These are phyloP conservation scores for Monilinia fructigena DNA, from an alignment of 2,329 filamentous ascomycete genomes.

Conservation along the genomic window DNA sequence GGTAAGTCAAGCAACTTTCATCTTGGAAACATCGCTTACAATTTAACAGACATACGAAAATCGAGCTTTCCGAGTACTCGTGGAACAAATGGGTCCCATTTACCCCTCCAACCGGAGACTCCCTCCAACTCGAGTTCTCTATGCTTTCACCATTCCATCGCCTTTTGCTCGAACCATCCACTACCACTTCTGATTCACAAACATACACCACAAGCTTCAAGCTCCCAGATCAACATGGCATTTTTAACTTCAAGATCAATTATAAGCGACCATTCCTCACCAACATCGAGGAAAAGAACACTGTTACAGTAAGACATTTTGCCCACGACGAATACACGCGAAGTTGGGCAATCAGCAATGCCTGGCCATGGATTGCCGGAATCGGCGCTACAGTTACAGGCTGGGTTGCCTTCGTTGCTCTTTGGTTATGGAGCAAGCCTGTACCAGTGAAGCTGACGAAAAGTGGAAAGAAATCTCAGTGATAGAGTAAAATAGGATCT, in stretches of 20 bases:
- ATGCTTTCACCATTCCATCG: conserved; percentile 99
- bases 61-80: conserved; percentile 83
- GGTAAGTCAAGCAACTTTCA: conserved; percentile 56
- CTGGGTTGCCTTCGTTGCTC: conserved; percentile 77
- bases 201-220: conserved; percentile 75
- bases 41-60: conserved; percentile 42
- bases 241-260: conserved; percentile 97
- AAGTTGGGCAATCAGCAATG: conserved; percentile 83
- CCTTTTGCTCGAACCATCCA: conserved; percentile 62
- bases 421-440: conserved; percentile 82
- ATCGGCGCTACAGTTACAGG: conserved; percentile 80
- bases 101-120: conserved; percentile 65
- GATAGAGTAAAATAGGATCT: conserved; percentile 23
- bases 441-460: conserved; percentile 38
- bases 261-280: conserved; percentile 94
- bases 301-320: conserved; percentile 92
- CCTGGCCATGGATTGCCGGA: conserved; percentile 92
- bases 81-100: conserved; percentile 76
- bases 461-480: conserved; percentile 45
- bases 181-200: conserved; percentile 63
- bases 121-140: conserved; percentile 90
- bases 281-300: conserved; percentile 88
- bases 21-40: conserved; percentile 21
- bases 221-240: conserved; percentile 94
- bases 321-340: conserved; percentile 96